Evolutionary conservation across 345 rosid species (phyloP).

Genomic region (Nasturtium officinale): DNA sequence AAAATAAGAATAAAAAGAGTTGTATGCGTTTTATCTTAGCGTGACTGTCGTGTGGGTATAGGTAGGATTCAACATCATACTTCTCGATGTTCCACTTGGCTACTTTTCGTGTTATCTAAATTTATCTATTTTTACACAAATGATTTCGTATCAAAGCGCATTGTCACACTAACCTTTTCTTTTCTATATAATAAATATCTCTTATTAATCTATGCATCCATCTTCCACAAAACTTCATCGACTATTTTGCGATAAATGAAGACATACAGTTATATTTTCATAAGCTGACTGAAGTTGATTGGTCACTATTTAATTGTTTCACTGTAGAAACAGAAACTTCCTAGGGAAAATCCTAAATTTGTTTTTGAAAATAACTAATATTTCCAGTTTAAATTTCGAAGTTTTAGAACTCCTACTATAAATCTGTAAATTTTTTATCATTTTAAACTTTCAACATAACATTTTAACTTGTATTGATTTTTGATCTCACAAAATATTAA

Average conservation of each 20-base stretch:
- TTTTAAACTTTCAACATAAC: too few relatives aligned
- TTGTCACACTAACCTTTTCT: not conserved
- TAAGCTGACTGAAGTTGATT: not conserved
- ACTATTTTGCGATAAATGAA: slow-evolving; percentile 8
- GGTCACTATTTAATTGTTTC: not conserved
- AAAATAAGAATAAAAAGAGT: slow-evolving; percentile 9
- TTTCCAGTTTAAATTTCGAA: too few relatives aligned
- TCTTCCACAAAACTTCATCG: slow-evolving; percentile 1
- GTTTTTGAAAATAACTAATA: too few relatives aligned
- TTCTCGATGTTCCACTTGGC: slow-evolving; percentile 31
- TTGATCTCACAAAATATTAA: too few relatives aligned
- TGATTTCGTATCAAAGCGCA: not conserved
- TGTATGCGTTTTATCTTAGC: slow-evolving; percentile 37
- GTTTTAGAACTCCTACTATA: too few relatives aligned
- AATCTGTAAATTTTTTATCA: too few relatives aligned
- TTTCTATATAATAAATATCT: not conserved
- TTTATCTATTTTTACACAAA: slow-evolving; percentile 21
- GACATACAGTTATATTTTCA: not conserved
- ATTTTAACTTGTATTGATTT: too few relatives aligned
- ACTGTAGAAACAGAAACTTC: not conserved
- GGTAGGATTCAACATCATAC: slow-evolving; percentile 39
- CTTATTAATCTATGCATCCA: not conserved
- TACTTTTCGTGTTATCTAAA: slow-evolving; percentile 31
- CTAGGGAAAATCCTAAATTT: too few relatives aligned
- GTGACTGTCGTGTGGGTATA: slow-evolving; percentile 29